Base-by-base conservation (phyloP, 805 yeast genomes). In the Candida coquimbonensis region DNA sequence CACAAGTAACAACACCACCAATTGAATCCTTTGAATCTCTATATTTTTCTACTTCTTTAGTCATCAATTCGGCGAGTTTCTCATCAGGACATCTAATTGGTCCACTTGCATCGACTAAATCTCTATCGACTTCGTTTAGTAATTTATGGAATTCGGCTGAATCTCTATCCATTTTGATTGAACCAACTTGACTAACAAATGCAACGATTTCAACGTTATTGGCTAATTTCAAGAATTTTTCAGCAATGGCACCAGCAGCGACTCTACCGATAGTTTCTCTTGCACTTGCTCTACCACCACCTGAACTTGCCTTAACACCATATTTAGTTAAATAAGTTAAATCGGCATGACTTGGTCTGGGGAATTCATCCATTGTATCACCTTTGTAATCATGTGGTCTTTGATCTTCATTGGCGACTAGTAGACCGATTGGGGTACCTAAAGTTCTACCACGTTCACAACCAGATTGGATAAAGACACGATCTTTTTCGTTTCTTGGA, bases 261-360 rank as follows among this genome's bases (percentile, higher is more conserved):
- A 93, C 99, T 67, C 99, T 80, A 47, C 99, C 99, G 58, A 93
- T 93, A 38, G 99, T 93, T 69, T 93, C 99, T 67, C 99, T 81
- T 9, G 99, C 99, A 39, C 91, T 81, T 12, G 97, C 85, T 63
- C 99, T 80, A 51, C 99, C 99, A 61, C 99, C 99, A 43, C 99
- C 99, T 34, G 95, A 83, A 6, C 95, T 79, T 5, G 97, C 95
- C 69, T 93, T 93, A 55, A 81, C 75, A 38, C 96, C 96, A 69
- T 93, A 93, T 68, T 93, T 93, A 53, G 77, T 73, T 61, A 87
- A 72, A 68, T 93, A 93, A 21, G 99, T 93, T 75, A 75, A 89
- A 67, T 93, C 99, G 17, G 99, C 98, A 67, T 93, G 99, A 29
- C 96, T 87, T 26, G 99, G 99, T 67, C 99, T 81, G 55, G 99